Evolutionary conservation across 208 protist genomes (phyloP).

Genomic region (Acanthamoeba healyi): DNA sequence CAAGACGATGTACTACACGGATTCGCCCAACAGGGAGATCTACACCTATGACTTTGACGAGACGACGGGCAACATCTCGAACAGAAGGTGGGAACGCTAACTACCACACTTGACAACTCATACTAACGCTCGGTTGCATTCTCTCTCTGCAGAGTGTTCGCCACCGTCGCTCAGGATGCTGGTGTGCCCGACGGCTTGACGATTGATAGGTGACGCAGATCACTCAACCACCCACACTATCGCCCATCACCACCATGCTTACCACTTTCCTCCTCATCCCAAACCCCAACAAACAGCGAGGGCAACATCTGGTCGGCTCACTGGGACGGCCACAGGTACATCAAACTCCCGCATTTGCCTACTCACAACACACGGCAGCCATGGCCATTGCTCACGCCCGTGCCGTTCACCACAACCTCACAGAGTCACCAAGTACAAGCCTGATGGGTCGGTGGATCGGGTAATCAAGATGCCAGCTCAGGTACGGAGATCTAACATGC

Average conservation of each 20-base stretch:
- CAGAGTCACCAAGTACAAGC: slow-evolving; percentile 65
- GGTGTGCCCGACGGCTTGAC: slow-evolving; percentile 44
- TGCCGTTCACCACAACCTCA: background rate
- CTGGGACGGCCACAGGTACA: slow-evolving; percentile 30
- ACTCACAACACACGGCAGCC: too few relatives aligned
- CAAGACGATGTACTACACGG: slow-evolving; percentile 60
- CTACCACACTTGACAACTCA: background rate
- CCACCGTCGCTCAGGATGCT: slow-evolving; percentile 5
- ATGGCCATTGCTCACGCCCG: background rate
- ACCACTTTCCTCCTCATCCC: too few relatives aligned
- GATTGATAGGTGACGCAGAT: background rate
- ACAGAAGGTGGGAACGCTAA: slow-evolving; percentile 15
- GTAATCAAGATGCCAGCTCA: slow-evolving; percentile 63
- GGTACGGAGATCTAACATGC: background rate
- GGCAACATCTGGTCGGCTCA: slow-evolving; percentile 61
- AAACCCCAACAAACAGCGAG: too few relatives aligned
- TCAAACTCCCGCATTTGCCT: background rate
- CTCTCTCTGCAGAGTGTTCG: background rate
- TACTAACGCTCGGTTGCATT: background rate
- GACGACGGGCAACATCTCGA: slow-evolving; percentile 59
- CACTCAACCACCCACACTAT: background rate
- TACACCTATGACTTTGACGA: slow-evolving; percentile 60
- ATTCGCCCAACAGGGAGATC: slow-evolving; percentile 33
- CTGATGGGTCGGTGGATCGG: slow-evolving; percentile 24
- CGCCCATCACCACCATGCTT: background rate